Conservation (phyloP, 805 yeast species). For the Candida endomychidarum region DNA sequence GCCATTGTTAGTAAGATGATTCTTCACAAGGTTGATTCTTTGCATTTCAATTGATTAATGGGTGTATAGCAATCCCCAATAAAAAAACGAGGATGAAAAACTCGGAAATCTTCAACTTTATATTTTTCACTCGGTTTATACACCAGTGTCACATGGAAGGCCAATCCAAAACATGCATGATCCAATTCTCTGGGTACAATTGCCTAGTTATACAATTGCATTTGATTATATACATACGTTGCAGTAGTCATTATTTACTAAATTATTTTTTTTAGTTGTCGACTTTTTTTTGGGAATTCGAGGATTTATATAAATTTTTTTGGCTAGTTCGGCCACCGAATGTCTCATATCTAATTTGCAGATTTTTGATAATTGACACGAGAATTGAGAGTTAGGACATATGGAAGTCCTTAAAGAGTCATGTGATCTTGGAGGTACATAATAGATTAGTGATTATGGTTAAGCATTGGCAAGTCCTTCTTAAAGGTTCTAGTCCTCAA, state of each 20-base stretch:
- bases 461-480: no score
- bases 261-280: conserved; percentile 5
- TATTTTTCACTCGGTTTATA: conserved; percentile 1
- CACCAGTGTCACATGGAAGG: background rate
- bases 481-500: background rate
- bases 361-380: background rate
- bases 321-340: conserved; percentile 5
- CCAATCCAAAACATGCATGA: no score
- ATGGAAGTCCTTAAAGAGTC: background rate
- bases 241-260: conserved; percentile 5
- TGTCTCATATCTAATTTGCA: background rate
- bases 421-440: no score
- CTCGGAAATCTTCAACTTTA: conserved; percentile 3
- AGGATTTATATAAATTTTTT: conserved; percentile 6
- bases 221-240: conserved; percentile 2
- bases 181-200: background rate
- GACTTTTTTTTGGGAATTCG: conserved; percentile 7
- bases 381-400: background rate
- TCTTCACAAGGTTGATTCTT: conserved; percentile 7
- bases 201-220: background rate
- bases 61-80: conserved; percentile 1
- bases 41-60: conserved; percentile 1
- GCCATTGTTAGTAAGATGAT: conserved; percentile 35
- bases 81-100: conserved; percentile 7
- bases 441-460: no score